Percentiles rank a stretch among this genome's conserved stretches.
These are phyloP conservation scores for Teunomyces tritomae DNA, from an alignment of 805 yeast species.

Conservation along the genomic window DNA sequence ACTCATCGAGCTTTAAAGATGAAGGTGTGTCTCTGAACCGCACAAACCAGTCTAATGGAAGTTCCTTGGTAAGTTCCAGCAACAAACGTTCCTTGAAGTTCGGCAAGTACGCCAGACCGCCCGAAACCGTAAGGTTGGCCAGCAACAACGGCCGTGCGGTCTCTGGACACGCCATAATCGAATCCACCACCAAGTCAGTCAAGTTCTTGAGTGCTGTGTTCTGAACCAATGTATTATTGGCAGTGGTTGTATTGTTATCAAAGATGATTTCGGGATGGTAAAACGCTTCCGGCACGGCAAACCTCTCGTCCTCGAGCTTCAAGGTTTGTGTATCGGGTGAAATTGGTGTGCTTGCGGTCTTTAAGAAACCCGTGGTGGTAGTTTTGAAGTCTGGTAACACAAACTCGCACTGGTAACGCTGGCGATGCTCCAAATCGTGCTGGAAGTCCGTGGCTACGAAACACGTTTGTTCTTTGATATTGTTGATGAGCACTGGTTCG, in stretches of 20 bases:
- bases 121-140: constrained; percentile 75
- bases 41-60: constrained; percentile 71
- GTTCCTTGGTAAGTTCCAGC: constrained; percentile 59
- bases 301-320: constrained; percentile 76
- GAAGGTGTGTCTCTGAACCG: constrained; percentile 30
- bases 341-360: constrained; percentile 22
- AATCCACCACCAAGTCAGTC: constrained; percentile 74
- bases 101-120: constrained; percentile 75
- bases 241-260: constrained; percentile 30
- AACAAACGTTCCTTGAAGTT: constrained; percentile 64
- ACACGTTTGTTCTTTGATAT: constrained; percentile 77
- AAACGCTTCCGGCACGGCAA: constrained; percentile 80
- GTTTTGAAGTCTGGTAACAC: constrained; percentile 86
- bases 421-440: constrained; percentile 39
- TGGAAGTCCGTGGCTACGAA: constrained; percentile 63
- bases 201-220: constrained; percentile 60
- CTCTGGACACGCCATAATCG: constrained; percentile 70
- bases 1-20: constrained; percentile 19
- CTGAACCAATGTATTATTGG: constrained; percentile 30
- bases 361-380: constrained; percentile 71
- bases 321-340: constrained; percentile 58
- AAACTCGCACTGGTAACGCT: constrained; percentile 55
- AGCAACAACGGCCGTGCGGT: constrained; percentile 69
- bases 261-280: constrained; percentile 76
- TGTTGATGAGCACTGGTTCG: constrained; percentile 80